Conservation (phyloP, 306 rosid species). For the Morella rubra region DNA sequence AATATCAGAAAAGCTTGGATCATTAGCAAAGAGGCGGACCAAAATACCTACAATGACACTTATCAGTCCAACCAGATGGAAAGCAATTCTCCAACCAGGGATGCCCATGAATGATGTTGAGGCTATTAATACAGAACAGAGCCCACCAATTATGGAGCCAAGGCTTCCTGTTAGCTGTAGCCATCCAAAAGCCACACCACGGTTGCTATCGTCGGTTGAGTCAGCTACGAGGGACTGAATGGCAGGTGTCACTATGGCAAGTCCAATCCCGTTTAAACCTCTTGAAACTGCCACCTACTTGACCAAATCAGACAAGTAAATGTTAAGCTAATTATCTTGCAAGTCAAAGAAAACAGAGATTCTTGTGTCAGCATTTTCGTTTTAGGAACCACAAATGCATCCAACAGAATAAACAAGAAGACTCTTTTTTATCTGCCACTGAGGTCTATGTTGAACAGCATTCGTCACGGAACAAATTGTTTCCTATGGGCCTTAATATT, state of each 20-base stretch:
- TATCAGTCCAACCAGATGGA: conserved; percentile 66
- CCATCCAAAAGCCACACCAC: conserved; percentile 85
- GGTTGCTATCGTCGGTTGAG: conserved; percentile 70
- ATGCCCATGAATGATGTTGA: conserved; percentile 65
- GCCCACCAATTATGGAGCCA: conserved; percentile 75
- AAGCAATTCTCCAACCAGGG: conserved; percentile 88
- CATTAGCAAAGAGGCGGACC: conserved; percentile 61
- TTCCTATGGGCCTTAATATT: neutral
- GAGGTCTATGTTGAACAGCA: neutral
- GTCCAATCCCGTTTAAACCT: conserved; percentile 90
- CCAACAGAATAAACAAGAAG: conserved; percentile 5
- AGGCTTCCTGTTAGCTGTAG: conserved; percentile 59
- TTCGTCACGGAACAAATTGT: neutral
- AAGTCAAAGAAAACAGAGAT: neutral
- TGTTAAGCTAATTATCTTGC: conserved; percentile 7
- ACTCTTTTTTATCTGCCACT: neutral
- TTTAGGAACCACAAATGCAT: neutral
- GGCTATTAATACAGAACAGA: conserved; percentile 65
- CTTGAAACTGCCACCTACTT: conserved; percentile 80
- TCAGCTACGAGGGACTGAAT: conserved; percentile 82
- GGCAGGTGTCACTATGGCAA: conserved; percentile 80
- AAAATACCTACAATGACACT: conserved; percentile 69
- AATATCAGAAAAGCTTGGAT: conserved; percentile 53
- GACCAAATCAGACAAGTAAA: conserved; percentile 10
- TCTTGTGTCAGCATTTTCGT: neutral